Evolutionary conservation across 352 stramenopile genomes (phyloP).

Genomic region (Hyaloperonospora arabidopsidis): DNA sequence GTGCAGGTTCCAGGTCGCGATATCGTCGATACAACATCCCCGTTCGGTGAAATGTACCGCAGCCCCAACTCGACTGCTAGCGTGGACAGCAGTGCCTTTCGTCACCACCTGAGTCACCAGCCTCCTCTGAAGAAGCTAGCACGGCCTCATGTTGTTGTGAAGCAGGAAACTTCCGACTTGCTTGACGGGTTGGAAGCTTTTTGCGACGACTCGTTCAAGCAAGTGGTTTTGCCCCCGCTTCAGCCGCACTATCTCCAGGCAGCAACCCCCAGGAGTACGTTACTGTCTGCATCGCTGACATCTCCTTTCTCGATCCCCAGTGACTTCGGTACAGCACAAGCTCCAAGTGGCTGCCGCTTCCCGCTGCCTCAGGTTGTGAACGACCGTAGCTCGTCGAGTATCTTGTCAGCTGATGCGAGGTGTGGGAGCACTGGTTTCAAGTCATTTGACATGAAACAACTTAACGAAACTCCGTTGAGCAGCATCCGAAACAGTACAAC

Average conservation of each 20-base stretch:
- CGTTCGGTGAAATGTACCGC: constrained; percentile 25
- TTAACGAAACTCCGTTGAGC: constrained; percentile 11
- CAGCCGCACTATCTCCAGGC: constrained; percentile 39
- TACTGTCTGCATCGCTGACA: constrained; percentile 2
- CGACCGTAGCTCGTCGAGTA: constrained; percentile 3
- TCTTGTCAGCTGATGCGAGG: constrained; percentile 7
- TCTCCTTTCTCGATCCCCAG: constrained; percentile 20
- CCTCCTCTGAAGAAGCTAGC: constrained; percentile 49
- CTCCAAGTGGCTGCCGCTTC: constrained; percentile 30
- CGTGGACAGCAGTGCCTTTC: constrained; percentile 22
- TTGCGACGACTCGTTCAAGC: constrained; percentile 38
- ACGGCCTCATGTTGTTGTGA: constrained; percentile 20
- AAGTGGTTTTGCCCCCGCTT: constrained; percentile 41
- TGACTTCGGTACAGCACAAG: constrained; percentile 11
- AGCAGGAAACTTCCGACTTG: constrained; percentile 17
- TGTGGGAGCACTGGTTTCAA: constrained; percentile 17
- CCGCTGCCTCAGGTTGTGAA: constrained; percentile 15
- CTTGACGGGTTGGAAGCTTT: constrained; percentile 46
- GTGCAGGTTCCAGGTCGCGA: constrained; percentile 18
- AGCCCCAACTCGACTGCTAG: constrained; percentile 23
- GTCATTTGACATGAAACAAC: constrained; percentile 25
- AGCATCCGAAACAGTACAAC: constrained; percentile 3
- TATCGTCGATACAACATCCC: constrained; percentile 2
- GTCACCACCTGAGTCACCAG: constrained; percentile 33
- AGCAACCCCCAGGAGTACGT: constrained; percentile 8